These are phyloP conservation scores for Nemania bipapillata DNA, from an alignment of 2,329 filamentous ascomycete genomes.

Conservation along the genomic window DNA sequence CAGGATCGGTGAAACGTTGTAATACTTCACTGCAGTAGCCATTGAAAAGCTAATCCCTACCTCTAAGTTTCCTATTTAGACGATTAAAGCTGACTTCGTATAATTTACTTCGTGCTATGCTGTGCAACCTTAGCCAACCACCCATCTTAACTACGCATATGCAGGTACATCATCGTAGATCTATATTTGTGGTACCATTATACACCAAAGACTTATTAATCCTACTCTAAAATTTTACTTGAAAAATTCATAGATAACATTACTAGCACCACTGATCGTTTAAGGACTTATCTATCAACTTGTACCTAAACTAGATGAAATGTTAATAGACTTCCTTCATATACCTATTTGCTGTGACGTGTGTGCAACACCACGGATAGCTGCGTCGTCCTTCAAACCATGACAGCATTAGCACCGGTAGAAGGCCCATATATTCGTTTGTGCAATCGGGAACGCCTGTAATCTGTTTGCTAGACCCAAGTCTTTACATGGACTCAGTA, in stretches of 20 bases:
- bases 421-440: constrained; percentile 24
- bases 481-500: neutral
- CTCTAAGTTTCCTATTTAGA: neutral
- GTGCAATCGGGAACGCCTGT: constrained; percentile 3
- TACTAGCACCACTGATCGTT: neutral
- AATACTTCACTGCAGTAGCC: constrained; percentile 5
- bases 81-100: constrained; percentile 31
- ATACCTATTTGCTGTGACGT: neutral
- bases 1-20: constrained; percentile 33
- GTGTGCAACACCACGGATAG: constrained; percentile 27
- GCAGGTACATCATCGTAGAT: constrained; percentile 40
- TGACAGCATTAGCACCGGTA: constrained; percentile 20
- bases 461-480: constrained; percentile 12
- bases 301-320: neutral
- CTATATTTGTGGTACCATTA: constrained; percentile 15
- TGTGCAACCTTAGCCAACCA: constrained; percentile 41
- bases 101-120: constrained; percentile 38
- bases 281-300: neutral
- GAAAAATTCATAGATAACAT: neutral
- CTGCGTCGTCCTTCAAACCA: constrained; percentile 28
- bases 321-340: neutral
- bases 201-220: neutral
- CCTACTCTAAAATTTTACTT: neutral
- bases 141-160: constrained; percentile 37
- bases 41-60: neutral